Evolutionary conservation across 1,284 basidiomycete species (phyloP), one percentile per base, ranked within the genome.

Genomic region (Irpex sp.): DNA sequence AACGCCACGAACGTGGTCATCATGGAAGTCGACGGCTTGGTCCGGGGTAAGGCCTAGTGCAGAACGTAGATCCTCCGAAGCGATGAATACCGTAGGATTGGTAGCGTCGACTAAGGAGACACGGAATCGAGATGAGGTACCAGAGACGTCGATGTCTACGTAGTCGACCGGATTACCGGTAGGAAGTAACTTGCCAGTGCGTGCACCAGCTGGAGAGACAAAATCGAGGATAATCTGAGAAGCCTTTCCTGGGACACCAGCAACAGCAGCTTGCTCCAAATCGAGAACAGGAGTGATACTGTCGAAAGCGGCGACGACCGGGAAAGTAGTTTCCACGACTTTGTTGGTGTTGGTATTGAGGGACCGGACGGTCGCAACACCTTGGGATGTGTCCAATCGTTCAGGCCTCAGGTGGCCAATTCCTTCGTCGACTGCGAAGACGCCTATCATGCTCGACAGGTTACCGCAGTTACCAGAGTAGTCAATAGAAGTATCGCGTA

Each of bases 291-390:
- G 77, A 3, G 70, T 64, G 4, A 66, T 63, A 4, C 63, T 75
- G 56, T 64, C 65, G 3, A 68, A 70, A 17, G 68, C 60, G 57
- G 64, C 36, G 1, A 69, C 68, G 37, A 88, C 74, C 19, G 86
- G 84, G 70, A 89, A 88, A 1, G 87, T 88, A 1, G 85, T 87
- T 67, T 87, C 82, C 65, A 91, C 83, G 59, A 83, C 70, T 67
- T 89, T 89, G 61, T 80, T 76, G 1, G 89, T 90, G 70, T 90
- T 91, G 19, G 85, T 86, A 68, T 90, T 90, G 73, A 81, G 85
- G 4, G 83, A 76, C 26, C 84, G 80, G 4, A 90, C 78, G 0
- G 82, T 86, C 8, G 77, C 76, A 1, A 65, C 61, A 17, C 59
- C 61, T 2, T 33, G 26, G 15, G 57, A 54, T 33, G 36, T 62